Base-by-base conservation (phyloP, 768 basidiomycete species). In the Auricularia cornea region DNA sequence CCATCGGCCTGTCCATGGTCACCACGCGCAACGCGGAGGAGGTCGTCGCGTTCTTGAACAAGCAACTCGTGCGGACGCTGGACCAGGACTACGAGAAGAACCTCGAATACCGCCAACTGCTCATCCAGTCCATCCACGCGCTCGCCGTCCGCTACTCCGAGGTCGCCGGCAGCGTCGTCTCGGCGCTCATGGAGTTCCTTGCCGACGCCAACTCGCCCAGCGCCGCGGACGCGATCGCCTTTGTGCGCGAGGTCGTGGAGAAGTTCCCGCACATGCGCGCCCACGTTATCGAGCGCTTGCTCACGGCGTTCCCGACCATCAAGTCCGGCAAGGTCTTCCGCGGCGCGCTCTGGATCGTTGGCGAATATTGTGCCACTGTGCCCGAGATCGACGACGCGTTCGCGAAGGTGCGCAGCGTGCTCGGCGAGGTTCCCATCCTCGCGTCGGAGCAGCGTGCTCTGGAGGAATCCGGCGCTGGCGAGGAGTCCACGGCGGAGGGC, bases 401-500 rank as follows among this genome's bases (percentile, higher is more conserved):
- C 81, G 78, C 79, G 57, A 90, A 92, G 73, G 80, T 98, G 52
- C 80, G 94, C 62, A 86, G 87, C 71, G 88, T 92, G 16, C 75
- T 99, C 38, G 96, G 97, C 16, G 97, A 99, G 77, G 90, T 99
- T n/a, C 97, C 97, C 4, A 98, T 99, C 62, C 76, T 98, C 56
- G 93, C 96, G 1, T 88, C 89, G 0, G 94, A 97, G 76, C 91
- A 92, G 74, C 76, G 78, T 18, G 73, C 92, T 62, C 79, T 92
- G 66, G 92, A 94, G 67, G 92, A 90, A 68, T 84, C 88, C 12
- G 84, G 79, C 10, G 85, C 84, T 23, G 54, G 12, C 54, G 80
- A 81, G 62, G 78, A 76, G 60, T 75, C 77, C 26, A 77, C 78
- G 63, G 75, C 76, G n/a, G 76, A 85, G 31, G 80, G 81, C 61